A percentile compares a stretch with the other conserved stretches of the same genome.
Evolutionary conservation across 2,329 filamentous ascomycete genomes (phyloP).

Genomic region (Septoria petroselini): DNA sequence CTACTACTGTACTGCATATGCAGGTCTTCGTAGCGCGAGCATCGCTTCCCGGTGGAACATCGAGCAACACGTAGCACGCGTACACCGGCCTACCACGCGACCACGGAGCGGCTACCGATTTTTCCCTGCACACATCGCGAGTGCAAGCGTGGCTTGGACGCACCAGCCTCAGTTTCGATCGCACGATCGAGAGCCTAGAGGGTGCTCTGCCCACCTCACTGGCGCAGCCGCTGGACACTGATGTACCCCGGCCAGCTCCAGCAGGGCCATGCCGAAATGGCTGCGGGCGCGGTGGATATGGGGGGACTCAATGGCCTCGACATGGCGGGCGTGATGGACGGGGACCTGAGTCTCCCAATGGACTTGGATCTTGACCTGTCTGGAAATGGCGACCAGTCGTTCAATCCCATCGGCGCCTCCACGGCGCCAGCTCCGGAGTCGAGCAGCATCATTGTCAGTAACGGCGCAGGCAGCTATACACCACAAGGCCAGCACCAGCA

Average conservation of each 20-base stretch:
- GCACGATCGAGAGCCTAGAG: conserved; percentile 22
- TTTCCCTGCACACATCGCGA: conserved; percentile 7
- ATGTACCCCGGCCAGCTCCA: conserved; percentile 23
- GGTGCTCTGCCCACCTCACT: conserved; percentile 17
- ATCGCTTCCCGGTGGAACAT: conserved; percentile 1
- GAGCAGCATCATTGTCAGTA: conserved; percentile 27
- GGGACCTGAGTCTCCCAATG: conserved; percentile 46
- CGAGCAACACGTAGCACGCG: conserved; percentile 1
- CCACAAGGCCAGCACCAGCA: conserved; percentile 32
- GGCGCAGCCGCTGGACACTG: conserved; percentile 25
- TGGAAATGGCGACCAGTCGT: conserved; percentile 26
- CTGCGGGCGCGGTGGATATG: conserved; percentile 23
- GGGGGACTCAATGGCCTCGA: conserved; percentile 44
- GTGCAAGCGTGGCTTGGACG: conserved; percentile 18
- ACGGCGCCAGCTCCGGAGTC: conserved; percentile 23
- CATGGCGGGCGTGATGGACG: conserved; percentile 26
- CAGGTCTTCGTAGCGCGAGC: background rate
- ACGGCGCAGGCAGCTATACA: conserved; percentile 21
- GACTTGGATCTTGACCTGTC: conserved; percentile 43
- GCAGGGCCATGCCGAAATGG: conserved; percentile 18
- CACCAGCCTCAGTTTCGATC: conserved; percentile 23
- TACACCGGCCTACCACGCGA: background rate
- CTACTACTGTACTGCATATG: conserved; percentile 1
- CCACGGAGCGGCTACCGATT: conserved; percentile 10
- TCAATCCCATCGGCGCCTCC: conserved; percentile 27